Conservation (phyloP, 1,284 basidiomycete genomes). For the Puccinia horiana region DNA sequence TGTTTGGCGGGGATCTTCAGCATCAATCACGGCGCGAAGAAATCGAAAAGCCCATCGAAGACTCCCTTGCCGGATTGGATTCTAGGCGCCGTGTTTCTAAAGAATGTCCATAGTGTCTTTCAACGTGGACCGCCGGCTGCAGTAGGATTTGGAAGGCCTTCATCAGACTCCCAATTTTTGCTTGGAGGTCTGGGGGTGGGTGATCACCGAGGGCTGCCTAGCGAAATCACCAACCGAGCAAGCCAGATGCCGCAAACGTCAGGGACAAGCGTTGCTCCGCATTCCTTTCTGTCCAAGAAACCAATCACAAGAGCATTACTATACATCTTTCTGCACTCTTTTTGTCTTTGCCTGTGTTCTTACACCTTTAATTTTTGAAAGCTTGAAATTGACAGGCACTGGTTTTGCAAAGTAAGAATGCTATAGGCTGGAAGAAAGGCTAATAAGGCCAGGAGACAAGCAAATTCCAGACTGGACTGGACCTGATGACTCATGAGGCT, state of each 20-base stretch:
- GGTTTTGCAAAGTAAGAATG: too few relatives aligned
- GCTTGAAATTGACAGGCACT: too few relatives aligned
- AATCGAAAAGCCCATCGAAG: not conserved
- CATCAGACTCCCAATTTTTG: constrained; percentile 28
- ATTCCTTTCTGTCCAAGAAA: not conserved
- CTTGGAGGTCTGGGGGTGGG: not conserved
- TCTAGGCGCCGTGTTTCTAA: constrained; percentile 58
- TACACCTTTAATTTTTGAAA: too few relatives aligned
- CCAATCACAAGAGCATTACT: not conserved
- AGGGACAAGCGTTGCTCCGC: not conserved
- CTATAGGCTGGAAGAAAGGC: too few relatives aligned
- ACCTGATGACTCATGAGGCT: too few relatives aligned
- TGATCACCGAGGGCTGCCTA: constrained; percentile 5
- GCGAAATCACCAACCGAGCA: constrained; percentile 21
- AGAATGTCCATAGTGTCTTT: constrained; percentile 47
- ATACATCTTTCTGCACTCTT: not conserved
- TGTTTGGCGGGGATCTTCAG: constrained; percentile 38
- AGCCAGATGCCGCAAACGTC: not conserved
- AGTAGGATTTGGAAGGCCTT: constrained; percentile 33
- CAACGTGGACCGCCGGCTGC: constrained; percentile 27
- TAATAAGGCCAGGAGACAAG: too few relatives aligned
- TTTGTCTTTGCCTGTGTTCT: not conserved
- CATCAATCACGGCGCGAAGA: not conserved
- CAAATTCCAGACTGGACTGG: too few relatives aligned
- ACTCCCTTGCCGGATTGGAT: constrained; percentile 53